phyloP scores from a whole-genome alignment of 345 rosid genomes.

The Citrus sinensis region DVS_A1.0 CM039163.1:38867001-38867500 shows the following conservation, averaged over 20 bases:
- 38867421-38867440: constrained; percentile 99
- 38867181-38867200: constrained; percentile 16
- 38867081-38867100: constrained; percentile 71
- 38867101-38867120: constrained; percentile 90
- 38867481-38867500: constrained; percentile 97
- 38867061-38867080: constrained; percentile 56
- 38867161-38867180: constrained; percentile 31
- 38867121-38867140: constrained; percentile 43
- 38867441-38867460: constrained; percentile 70
- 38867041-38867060: constrained; percentile 42
- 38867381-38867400: constrained; percentile 96
- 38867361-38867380: constrained; percentile 55
- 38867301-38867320: constrained; percentile 37
- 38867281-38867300: constrained; percentile 34
- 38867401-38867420: constrained; percentile 99
- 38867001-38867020: constrained; percentile 39
- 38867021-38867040: constrained; percentile 39
- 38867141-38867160: constrained; percentile 41
- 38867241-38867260: constrained; percentile 30
- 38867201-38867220: constrained; percentile 29
- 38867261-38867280: constrained; percentile 37
- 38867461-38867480: constrained; percentile 87
- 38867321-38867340: constrained; percentile 32
- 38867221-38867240: constrained; percentile 29
- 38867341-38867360: constrained; percentile 29